Evolutionary conservation across 345 rosid genomes (phyloP).

Genomic region (Eucalyptus erythrocorys): DNA sequence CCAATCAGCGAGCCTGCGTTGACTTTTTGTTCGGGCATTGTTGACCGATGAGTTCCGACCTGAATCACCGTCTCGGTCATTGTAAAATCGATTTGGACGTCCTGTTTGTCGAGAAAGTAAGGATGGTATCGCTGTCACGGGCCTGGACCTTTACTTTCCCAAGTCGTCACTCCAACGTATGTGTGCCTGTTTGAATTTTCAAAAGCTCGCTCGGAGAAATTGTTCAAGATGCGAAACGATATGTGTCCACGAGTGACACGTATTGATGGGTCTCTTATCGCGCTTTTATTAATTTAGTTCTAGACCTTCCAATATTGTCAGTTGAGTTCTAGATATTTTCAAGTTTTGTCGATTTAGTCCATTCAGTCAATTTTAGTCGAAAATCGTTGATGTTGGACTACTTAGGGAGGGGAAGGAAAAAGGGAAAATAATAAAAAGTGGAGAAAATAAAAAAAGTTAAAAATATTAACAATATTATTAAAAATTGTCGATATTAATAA

Average conservation of each 20-base stretch:
- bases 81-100: background rate
- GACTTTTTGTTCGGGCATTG: background rate
- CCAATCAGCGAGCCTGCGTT: background rate
- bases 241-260: too few relatives aligned
- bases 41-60: background rate
- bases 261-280: accelerated
- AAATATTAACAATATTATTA: too few relatives aligned
- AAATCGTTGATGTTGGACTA: too few relatives aligned
- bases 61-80: background rate
- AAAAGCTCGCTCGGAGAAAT: background rate
- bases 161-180: background rate
- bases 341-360: accelerated
- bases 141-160: background rate
- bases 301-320: accelerated
- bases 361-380: accelerated
- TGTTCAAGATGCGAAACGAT: too few relatives aligned
- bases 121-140: background rate
- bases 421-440: too few relatives aligned
- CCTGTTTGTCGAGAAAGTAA: background rate
- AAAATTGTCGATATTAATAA: accelerated
- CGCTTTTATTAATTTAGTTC: accelerated
- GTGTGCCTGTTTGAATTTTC: background rate
- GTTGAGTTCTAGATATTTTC: accelerated
- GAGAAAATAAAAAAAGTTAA: too few relatives aligned
- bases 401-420: too few relatives aligned